These are phyloP conservation scores for Phytomonas sp. DNA, from an alignment of 208 protist species.

Conservation along the genomic window DNA sequence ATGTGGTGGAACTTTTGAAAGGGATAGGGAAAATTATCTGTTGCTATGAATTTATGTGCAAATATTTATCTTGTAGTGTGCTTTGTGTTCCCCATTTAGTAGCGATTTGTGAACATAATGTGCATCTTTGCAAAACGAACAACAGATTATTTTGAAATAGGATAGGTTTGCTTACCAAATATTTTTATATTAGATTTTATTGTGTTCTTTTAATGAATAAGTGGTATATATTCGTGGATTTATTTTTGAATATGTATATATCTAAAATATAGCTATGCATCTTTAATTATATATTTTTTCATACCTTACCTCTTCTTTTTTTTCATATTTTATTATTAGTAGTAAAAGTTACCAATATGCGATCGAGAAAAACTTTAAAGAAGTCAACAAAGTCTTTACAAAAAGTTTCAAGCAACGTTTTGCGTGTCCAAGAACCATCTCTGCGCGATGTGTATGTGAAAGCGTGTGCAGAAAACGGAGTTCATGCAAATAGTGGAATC, in stretches of 20 bases:
- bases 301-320: slow-evolving; percentile 9
- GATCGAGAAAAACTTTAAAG: neutral
- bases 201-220: neutral
- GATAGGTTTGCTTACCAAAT: neutral
- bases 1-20: slow-evolving; percentile 76
- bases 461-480: slow-evolving; percentile 49
- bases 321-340: slow-evolving; percentile 13
- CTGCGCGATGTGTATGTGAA: slow-evolving; percentile 75
- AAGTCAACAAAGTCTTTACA: neutral
- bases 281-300: neutral
- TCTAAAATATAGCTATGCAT: neutral
- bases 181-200: neutral
- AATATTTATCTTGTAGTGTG: neutral
- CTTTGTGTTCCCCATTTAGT: neutral
- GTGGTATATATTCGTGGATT: neutral
- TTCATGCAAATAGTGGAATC: slow-evolving; percentile 71
- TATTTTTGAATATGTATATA: neutral
- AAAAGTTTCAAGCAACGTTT: neutral
- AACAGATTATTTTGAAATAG: neutral
- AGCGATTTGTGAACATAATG: neutral
- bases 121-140: neutral
- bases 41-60: neutral
- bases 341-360: slow-evolving; percentile 11
- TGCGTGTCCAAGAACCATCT: slow-evolving; percentile 15
- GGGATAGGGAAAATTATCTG: neutral